phyloP scores from a whole-genome alignment of 306 rosid species.

The Trifolium repens region DNA sequence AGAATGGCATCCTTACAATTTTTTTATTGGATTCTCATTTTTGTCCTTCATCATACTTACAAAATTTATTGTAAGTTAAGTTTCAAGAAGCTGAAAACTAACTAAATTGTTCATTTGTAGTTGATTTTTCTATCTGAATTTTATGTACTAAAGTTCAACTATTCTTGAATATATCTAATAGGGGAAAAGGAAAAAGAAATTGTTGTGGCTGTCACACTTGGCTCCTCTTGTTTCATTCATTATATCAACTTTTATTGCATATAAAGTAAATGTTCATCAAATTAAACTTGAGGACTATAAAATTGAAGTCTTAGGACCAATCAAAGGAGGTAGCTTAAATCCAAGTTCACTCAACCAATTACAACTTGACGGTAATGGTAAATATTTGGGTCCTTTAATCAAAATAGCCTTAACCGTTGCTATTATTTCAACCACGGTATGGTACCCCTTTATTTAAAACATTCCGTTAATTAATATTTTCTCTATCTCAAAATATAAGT shows the following conservation, averaged over 20 bases:
- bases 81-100: background rate
- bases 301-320: slow-evolving; percentile 64
- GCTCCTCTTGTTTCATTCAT: slow-evolving; percentile 74
- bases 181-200: slow-evolving; percentile 65
- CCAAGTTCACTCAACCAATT: slow-evolving; percentile 64
- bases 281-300: slow-evolving; percentile 45
- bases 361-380: slow-evolving; percentile 44
- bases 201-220: slow-evolving; percentile 69
- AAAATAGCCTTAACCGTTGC: slow-evolving; percentile 64
- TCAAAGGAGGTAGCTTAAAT: slow-evolving; percentile 67
- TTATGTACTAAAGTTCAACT: background rate
- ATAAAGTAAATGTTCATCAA: slow-evolving; percentile 51
- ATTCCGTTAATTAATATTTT: background rate
- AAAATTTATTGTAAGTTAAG: slow-evolving; percentile 57
- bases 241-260: slow-evolving; percentile 58
- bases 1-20: slow-evolving; percentile 65
- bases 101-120: background rate
- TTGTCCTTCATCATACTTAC: slow-evolving; percentile 61
- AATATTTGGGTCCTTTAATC: slow-evolving; percentile 50
- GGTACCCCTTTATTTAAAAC: slow-evolving; percentile 4
- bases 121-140: slow-evolving; percentile 18
- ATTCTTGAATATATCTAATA: slow-evolving; percentile 30
- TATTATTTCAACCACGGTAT: slow-evolving; percentile 71
- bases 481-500: too few relatives aligned
- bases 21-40: slow-evolving; percentile 64